Percentiles rank a stretch among this genome's conserved stretches.
These are phyloP conservation scores for Striga hermonthica DNA, from an alignment of 305 asterid species.

Conservation along the genomic window DNA sequence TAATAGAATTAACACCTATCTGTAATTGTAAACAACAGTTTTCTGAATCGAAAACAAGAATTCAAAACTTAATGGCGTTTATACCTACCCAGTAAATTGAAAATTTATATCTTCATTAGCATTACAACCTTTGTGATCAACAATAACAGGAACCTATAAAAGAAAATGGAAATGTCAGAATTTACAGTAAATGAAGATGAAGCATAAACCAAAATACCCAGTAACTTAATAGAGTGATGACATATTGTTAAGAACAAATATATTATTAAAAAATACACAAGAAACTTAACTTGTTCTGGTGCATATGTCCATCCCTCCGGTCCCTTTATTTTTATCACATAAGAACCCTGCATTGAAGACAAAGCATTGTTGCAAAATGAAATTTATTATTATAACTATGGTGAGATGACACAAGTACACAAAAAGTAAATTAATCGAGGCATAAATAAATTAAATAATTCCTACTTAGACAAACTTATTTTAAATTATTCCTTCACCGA, in stretches of 20 bases:
- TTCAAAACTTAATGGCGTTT: constrained; percentile 20
- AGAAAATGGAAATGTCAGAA: constrained; percentile 23
- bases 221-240: constrained; percentile 4
- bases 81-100: constrained; percentile 78
- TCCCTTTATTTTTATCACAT: constrained; percentile 81
- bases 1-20: not conserved
- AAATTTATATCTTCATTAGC: constrained; percentile 90
- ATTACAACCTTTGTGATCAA: constrained; percentile 87
- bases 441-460: not conserved
- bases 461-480: constrained; percentile 7
- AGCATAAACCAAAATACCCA: constrained; percentile 23
- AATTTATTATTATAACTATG: constrained; percentile 17
- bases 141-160: constrained; percentile 71
- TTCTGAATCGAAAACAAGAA: constrained; percentile 18
- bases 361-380: constrained; percentile 28
- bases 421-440: constrained; percentile 4
- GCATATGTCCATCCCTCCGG: constrained; percentile 94
- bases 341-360: constrained; percentile 71
- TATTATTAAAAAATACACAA: constrained; percentile 28
- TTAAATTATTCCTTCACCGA: constrained; percentile 15
- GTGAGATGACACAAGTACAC: constrained; percentile 15
- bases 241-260: constrained; percentile 21
- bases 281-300: constrained; percentile 85
- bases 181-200: constrained; percentile 4
- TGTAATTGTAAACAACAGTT: not conserved